Conservation (phyloP, 2,329 filamentous ascomycete species). For the Microdochium paspali region DNA sequence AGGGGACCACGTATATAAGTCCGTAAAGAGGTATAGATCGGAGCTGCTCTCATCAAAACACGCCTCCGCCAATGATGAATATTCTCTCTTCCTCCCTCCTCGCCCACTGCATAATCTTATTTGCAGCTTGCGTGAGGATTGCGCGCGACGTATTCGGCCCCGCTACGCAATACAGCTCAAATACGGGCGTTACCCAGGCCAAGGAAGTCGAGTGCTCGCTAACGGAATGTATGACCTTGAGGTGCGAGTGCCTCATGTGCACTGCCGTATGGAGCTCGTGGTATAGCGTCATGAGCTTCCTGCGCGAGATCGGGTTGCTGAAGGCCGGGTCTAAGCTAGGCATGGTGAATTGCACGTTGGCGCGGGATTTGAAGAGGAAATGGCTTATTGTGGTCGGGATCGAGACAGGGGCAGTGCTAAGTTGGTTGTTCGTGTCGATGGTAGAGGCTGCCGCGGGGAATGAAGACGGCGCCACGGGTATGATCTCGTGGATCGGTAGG, state of each 20-base stretch:
- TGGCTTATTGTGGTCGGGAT: slow-evolving; percentile 73
- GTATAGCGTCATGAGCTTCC: slow-evolving; percentile 76
- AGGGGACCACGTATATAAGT: too few species aligned
- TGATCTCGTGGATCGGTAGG: slow-evolving; percentile 60
- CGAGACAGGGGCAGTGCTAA: slow-evolving; percentile 36
- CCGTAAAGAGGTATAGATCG: too few species aligned
- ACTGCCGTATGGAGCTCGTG: slow-evolving; percentile 73
- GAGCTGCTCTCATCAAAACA: too few species aligned
- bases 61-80: slow-evolving; percentile 96
- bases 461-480: not conserved
- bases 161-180: slow-evolving; percentile 94
- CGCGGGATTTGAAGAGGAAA: slow-evolving; percentile 90
- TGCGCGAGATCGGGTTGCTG: slow-evolving; percentile 41
- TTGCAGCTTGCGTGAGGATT: slow-evolving; percentile 74
- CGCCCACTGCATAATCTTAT: slow-evolving; percentile 85
- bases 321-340: slow-evolving; percentile 69
- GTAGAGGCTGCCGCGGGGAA: not conserved
- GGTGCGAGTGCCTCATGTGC: slow-evolving; percentile 74
- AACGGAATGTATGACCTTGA: slow-evolving; percentile 78
- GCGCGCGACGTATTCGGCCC: slow-evolving; percentile 57
- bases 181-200: slow-evolving; percentile 83
- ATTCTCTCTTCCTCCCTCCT: slow-evolving; percentile 84
- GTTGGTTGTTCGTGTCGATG: not conserved
- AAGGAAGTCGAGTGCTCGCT: slow-evolving; percentile 69
- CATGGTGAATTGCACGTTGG: slow-evolving; percentile 95